Base-by-base conservation (phyloP, 1,139 yeast genomes). In the Chernovozyma aurita region DNA sequence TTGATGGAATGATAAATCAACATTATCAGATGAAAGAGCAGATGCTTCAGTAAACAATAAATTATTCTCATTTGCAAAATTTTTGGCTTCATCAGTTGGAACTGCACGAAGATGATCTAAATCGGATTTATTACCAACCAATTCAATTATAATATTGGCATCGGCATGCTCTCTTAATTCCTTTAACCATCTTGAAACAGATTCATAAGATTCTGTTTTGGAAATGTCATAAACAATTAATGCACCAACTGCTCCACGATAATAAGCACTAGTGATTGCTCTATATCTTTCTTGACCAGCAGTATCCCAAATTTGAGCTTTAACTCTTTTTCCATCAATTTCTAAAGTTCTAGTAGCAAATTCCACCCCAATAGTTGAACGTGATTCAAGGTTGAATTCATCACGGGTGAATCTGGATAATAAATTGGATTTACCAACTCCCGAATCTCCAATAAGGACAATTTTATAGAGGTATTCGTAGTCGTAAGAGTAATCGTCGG, bases 271-370 rank as follows among this genome's bases (percentile, higher is more conserved):
- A 28, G 98, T 94, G 56, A 92, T 92, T 36, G 98, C 97, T 53
- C 98, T 79, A 69, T 92, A 92, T 58, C 98, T 79, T 64, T 92
- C 98, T 69, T 92, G 98, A 42, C 98, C 98, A 2, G 98, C 98
- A 21, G 98, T 92, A 61, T 92, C 98, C 98, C 98, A 92, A 55
- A 92, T 88, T 63, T 94, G 98, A 7, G 97, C 97, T 63, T 92
- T 92, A 55, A 94, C 88, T 56, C 95, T 76, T 63, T 90, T 92
- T 42, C 95, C 95, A 52, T 92, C 97, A 39, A 92, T 90, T 52
- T 85, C 95, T 39, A 92, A 80, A 3, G 97, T 90, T 60, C 97
- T 77, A 28, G 97, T 94, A 32, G 97, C 97, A 70, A 92, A 94
- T 61, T 94, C 98, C 33, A 92, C 98, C 34, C 98, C 98, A 53